phyloP scores from a whole-genome alignment of 2,329 filamentous ascomycete species.

The Sordariomycetes sp. region DNA sequence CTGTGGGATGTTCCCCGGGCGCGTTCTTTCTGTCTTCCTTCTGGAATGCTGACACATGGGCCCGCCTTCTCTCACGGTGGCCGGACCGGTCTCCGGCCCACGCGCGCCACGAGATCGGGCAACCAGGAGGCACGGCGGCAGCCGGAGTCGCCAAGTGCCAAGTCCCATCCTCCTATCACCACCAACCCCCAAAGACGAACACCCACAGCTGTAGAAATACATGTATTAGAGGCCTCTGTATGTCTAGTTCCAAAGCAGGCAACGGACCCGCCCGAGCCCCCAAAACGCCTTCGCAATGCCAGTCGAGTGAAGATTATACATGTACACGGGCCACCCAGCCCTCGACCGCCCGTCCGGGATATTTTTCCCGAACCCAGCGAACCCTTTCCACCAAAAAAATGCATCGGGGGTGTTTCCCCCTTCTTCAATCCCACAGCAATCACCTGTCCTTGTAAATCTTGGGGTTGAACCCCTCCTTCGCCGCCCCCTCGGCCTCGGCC shows the following conservation, averaged over 20 bases:
- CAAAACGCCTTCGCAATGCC: conserved; percentile 6
- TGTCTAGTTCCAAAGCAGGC: conserved; percentile 12
- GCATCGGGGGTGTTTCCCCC: neutral
- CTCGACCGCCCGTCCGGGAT: no score
- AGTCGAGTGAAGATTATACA: conserved; percentile 6
- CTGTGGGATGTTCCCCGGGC: no score
- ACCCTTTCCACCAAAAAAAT: neutral
- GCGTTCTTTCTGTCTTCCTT: no score
- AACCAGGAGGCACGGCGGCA: no score
- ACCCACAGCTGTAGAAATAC: conserved; percentile 4
- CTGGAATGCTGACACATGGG: no score
- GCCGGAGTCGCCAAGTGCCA: no score
- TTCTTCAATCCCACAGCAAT: neutral
- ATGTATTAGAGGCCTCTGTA: conserved; percentile 8
- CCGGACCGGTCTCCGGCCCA: no score
- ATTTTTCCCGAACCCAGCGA: neutral
- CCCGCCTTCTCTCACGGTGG: no score
- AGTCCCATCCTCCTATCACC: no score
- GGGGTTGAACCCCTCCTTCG: conserved; percentile 82
- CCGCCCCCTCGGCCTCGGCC: conserved; percentile 63
- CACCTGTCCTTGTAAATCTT: conserved; percentile 86
- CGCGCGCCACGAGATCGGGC: no score
- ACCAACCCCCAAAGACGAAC: no score
- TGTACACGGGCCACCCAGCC: neutral
- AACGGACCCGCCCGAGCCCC: neutral